Evolutionary conservation across 805 yeast genomes (phyloP), one percentile per base, ranked within the genome.

Genomic region (Candida nanaspora): DNA sequence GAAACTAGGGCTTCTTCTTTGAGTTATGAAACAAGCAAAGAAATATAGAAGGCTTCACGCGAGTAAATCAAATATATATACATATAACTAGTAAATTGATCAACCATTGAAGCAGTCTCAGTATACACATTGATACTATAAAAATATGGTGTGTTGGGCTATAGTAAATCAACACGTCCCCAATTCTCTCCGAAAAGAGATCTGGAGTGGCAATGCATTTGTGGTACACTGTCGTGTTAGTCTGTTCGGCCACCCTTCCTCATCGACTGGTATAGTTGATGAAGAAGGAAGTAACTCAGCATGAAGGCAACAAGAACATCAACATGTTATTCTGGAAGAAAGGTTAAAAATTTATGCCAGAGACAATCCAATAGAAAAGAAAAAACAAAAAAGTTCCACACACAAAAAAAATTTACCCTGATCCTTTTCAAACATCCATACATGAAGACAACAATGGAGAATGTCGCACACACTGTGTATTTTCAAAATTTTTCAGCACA

Each of bases 231-330:
- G 16, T 31, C 34, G 11, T 31, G 14, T 31, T 31, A 31, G 34
- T 31, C 34, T 31, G 34, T 11, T 31, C 16, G 20, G 23, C 22
- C 19, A 58, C 55, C 62, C 44, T 42, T 62, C 66, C 37, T 63
- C 66, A 62, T 56, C 51, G 66, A 59, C 66, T 63, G 66, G 48
- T 53, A 57, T 63, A 63, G 66, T 61, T 61, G 66, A 59, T 58
- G 40, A 42, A 25, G 62, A 51, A 43, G 35, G 35, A 29, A 44
- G 34, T 5, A 11, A 6, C 7, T 6, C n/a, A 15, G 6, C 20
- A 30, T 9, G 14, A 27, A 27, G 14, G n/a, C 9, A 27, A 27
- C 7, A 23, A 23, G 11, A 23, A 23, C 27, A 8, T n/a, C n/a
- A n/a, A n/a, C n/a, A n/a, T n/a, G n/a, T n/a, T n/a, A n/a, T n/a